phyloP scores from a whole-genome alignment of 2,329 filamentous ascomycete genomes.

The Orbilia javanica region DNA sequence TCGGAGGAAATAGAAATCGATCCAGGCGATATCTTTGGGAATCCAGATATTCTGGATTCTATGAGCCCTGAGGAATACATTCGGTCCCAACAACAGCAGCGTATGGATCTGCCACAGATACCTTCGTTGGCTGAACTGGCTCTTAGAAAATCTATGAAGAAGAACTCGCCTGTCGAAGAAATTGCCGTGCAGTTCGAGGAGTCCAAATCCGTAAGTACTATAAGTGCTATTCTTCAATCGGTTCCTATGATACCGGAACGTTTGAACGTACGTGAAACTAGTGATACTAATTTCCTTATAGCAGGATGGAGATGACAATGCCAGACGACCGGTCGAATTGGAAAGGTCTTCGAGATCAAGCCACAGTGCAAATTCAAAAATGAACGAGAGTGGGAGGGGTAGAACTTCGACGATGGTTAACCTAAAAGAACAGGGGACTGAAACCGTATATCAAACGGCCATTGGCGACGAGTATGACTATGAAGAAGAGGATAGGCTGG shows the following conservation, averaged over 20 bases:
- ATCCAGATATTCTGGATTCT: neutral
- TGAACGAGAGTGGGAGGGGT: conserved; percentile 4
- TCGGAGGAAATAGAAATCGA: neutral
- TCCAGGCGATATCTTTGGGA: neutral
- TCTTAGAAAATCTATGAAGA: neutral
- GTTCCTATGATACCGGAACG: neutral
- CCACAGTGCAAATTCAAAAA: neutral
- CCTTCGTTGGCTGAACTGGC: neutral
- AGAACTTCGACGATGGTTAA: neutral
- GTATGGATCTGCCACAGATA: neutral
- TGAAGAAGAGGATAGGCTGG: conserved; percentile 32
- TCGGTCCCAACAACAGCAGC: neutral
- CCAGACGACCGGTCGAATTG: neutral
- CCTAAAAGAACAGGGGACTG: neutral
- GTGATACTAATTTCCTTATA: neutral
- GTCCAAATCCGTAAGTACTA: conserved; percentile 47
- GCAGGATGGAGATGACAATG: neutral
- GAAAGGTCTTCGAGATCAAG: conserved; percentile 9
- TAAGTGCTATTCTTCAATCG: too few species aligned
- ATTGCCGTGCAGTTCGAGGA: conserved; percentile 25
- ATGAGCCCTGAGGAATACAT: neutral
- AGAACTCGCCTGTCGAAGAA: neutral
- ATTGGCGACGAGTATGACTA: conserved; percentile 11
- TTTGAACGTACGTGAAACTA: too few species aligned
- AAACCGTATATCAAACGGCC: conserved; percentile 31